Conservation (phyloP, 345 rosid species). For the Schrenkiella parvula region DNA sequence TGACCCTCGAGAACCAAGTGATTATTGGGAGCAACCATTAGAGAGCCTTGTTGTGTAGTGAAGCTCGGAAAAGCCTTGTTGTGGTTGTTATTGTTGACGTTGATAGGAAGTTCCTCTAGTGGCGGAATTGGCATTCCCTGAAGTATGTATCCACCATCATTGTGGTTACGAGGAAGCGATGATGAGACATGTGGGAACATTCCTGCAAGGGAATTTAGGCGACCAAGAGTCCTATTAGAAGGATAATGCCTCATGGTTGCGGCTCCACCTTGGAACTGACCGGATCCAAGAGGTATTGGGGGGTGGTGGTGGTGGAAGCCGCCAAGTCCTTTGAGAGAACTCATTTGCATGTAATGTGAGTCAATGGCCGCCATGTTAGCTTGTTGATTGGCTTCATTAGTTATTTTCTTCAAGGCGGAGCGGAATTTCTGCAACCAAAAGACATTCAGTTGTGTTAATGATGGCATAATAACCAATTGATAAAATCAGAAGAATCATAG, state of each 20-base stretch:
- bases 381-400: slow-evolving; percentile 30
- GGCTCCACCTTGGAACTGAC: slow-evolving; percentile 45
- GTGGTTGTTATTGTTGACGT: slow-evolving; percentile 19
- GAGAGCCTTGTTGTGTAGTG: slow-evolving; percentile 28
- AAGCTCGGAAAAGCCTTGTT: slow-evolving; percentile 17
- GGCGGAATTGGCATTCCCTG: slow-evolving; percentile 34
- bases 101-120: slow-evolving; percentile 46
- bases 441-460: background rate
- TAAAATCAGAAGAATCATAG: background rate
- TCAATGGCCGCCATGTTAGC: slow-evolving; percentile 39
- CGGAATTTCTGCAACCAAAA: slow-evolving; percentile 30
- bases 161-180: slow-evolving; percentile 33
- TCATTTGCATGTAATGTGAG: slow-evolving; percentile 51
- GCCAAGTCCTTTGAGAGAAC: slow-evolving; percentile 49
- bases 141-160: slow-evolving; percentile 19
- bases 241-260: slow-evolving; percentile 44
- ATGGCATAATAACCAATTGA: background rate
- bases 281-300: slow-evolving; percentile 35
- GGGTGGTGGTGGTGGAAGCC: slow-evolving; percentile 37
- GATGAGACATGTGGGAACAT: slow-evolving; percentile 41
- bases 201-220: slow-evolving; percentile 51
- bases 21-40: slow-evolving; percentile 36
- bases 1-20: slow-evolving; percentile 42
- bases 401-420: slow-evolving; percentile 17
- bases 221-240: slow-evolving; percentile 50